A percentile compares a stretch with the other conserved stretches of the same genome.
Conservation (phyloP, 495 filamentous ascomycete species). For the Penicillium robsamsonii region DNA sequence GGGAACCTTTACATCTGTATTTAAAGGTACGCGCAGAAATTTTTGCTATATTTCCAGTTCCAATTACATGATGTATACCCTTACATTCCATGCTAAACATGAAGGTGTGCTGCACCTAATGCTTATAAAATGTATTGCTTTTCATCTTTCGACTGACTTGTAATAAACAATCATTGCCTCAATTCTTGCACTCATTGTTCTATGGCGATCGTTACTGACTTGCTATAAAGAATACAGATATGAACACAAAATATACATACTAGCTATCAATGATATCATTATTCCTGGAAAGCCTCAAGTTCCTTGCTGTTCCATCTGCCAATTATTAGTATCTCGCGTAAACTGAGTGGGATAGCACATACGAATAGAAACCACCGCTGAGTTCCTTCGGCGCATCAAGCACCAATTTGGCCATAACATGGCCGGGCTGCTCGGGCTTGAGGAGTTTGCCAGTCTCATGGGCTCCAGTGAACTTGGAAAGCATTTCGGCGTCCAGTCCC, state of each 20-base stretch:
- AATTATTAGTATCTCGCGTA: slow-evolving; percentile 36
- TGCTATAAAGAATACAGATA: slow-evolving; percentile 27
- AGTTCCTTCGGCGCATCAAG: slow-evolving; percentile 60
- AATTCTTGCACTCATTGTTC: slow-evolving; percentile 22
- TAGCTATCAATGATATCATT: slow-evolving; percentile 20
- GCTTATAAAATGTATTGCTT: slow-evolving; percentile 76
- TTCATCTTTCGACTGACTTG: slow-evolving; percentile 95
- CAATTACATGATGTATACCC: slow-evolving; percentile 62
- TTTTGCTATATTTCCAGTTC: slow-evolving; percentile 8
- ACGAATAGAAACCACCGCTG: slow-evolving; percentile 75
- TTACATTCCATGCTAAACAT: slow-evolving; percentile 89
- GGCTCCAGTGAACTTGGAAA: slow-evolving; percentile 65
- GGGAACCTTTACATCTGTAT: not conserved
- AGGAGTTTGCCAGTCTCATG: slow-evolving; percentile 67
- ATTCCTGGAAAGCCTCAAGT: slow-evolving; percentile 60
- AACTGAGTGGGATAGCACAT: slow-evolving; percentile 28
- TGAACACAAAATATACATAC: not conserved
- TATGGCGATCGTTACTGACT: slow-evolving; percentile 36
- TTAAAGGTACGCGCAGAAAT: slow-evolving; percentile 22
- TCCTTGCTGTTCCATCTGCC: slow-evolving; percentile 68
- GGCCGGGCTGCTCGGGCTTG: slow-evolving; percentile 78
- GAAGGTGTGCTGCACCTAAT: slow-evolving; percentile 65
- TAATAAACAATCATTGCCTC: slow-evolving; percentile 21
- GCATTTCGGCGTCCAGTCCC: slow-evolving; percentile 63
- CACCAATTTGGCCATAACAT: slow-evolving; percentile 79